phyloP scores from a whole-genome alignment of 495 filamentous ascomycete species.

The Talaromyces thailandensis region DNA sequence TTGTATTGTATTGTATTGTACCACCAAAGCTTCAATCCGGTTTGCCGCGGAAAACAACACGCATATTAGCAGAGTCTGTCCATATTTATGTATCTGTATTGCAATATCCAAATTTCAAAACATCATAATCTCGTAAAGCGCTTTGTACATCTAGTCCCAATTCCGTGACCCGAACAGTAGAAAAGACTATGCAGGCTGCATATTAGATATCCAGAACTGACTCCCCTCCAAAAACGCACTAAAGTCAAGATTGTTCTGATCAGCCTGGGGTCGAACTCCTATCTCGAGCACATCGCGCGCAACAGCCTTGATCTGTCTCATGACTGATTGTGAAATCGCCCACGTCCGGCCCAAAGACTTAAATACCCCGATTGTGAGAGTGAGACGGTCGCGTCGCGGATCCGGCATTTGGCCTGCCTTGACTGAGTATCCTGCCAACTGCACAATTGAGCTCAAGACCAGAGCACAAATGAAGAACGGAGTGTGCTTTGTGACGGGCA shows the following conservation, averaged over 20 bases:
- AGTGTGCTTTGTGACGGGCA: slow-evolving; percentile 65
- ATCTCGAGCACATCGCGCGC: slow-evolving; percentile 38
- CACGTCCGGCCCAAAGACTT: slow-evolving; percentile 65
- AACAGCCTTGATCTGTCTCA: slow-evolving; percentile 58
- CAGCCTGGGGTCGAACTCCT: slow-evolving; percentile 33
- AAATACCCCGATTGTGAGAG: slow-evolving; percentile 75
- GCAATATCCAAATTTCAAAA: not conserved
- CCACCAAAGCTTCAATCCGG: not conserved
- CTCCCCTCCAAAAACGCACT: slow-evolving; percentile 27
- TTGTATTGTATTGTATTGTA: not conserved
- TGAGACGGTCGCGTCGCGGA: slow-evolving; percentile 61
- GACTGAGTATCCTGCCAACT: slow-evolving; percentile 57
- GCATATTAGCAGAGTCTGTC: not conserved
- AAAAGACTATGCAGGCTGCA: not conserved
- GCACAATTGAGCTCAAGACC: slow-evolving; percentile 48
- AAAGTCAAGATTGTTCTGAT: slow-evolving; percentile 26
- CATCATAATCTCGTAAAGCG: not conserved
- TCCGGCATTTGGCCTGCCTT: slow-evolving; percentile 63
- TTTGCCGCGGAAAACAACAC: slow-evolving; percentile 4
- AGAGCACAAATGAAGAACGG: slow-evolving; percentile 86
- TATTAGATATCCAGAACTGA: slow-evolving; percentile 26
- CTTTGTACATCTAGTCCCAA: not conserved
- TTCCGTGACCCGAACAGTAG: not conserved
- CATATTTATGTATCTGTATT: not conserved
- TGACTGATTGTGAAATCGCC: slow-evolving; percentile 65